These are phyloP conservation scores for Lepraria neglecta DNA, from an alignment of 495 filamentous ascomycete species.

Conservation along the genomic window DNA sequence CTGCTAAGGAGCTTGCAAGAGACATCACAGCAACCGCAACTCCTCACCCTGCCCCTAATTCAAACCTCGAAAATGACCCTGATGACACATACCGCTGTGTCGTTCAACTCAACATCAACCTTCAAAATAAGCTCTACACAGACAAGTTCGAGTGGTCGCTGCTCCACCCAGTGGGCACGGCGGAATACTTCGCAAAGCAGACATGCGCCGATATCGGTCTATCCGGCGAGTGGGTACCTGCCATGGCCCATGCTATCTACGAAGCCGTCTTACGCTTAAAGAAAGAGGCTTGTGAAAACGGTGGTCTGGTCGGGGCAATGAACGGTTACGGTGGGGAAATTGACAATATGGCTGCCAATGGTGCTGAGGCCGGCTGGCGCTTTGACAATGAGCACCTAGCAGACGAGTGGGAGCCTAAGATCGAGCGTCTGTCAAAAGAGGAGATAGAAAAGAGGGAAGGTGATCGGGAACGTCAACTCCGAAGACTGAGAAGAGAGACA, in stretches of 20 bases:
- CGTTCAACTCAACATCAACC: constrained; percentile 83
- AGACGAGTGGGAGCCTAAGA: constrained; percentile 89
- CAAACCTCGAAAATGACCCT: constrained; percentile 60
- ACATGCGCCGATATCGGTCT: constrained; percentile 90
- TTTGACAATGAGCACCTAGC: constrained; percentile 85
- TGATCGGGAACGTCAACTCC: constrained; percentile 84
- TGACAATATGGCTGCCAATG: constrained; percentile 79
- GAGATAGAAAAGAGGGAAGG: constrained; percentile 97
- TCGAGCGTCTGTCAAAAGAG: constrained; percentile 84
- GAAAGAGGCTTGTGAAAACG: constrained; percentile 91
- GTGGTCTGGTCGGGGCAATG: constrained; percentile 66
- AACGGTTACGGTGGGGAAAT: constrained; percentile 69
- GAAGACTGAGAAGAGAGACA: constrained; percentile 81
- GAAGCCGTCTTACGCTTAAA: constrained; percentile 88
- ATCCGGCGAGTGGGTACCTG: constrained; percentile 85
- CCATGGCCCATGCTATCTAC: constrained; percentile 93
- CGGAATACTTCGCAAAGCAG: constrained; percentile 84
- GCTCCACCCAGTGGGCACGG: constrained; percentile 81
- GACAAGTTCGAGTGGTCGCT: constrained; percentile 99
- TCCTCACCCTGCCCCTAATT: constrained; percentile 41
- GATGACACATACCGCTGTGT: constrained; percentile 91
- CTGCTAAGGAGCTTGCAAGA: constrained; percentile 36
- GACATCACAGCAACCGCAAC: constrained; percentile 49
- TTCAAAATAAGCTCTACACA: constrained; percentile 85
- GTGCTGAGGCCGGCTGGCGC: constrained; percentile 81